Evolutionary conservation across 23 red algal genomes (phyloP).

Genomic region (Gracilaria gracilis): DNA sequence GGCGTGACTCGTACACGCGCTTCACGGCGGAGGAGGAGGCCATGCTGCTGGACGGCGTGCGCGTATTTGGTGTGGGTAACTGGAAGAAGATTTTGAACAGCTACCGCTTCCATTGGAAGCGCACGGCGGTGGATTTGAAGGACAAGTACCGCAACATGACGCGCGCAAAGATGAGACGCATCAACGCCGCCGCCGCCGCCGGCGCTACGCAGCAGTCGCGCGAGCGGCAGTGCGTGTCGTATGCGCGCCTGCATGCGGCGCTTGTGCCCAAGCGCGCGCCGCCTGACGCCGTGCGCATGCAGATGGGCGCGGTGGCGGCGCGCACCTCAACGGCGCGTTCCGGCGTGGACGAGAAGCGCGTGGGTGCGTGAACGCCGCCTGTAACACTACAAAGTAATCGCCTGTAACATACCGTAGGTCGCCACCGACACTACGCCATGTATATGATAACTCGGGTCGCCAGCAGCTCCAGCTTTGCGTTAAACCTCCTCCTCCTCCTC

Average conservation of each 20-base stretch:
- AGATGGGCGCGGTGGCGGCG: no score
- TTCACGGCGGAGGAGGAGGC: conserved; percentile 86
- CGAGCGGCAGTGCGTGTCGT: not conserved
- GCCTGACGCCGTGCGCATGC: not conserved
- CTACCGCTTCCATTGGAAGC: conserved; percentile 81
- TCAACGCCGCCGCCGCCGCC: conserved; percentile 29
- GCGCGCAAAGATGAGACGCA: conserved; percentile 52
- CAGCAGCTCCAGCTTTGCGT: no score
- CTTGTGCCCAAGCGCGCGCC: not conserved
- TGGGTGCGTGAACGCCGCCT: not conserved
- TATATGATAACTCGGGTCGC: no score
- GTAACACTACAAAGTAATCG: no score
- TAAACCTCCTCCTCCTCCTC: no score
- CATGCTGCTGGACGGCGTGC: conserved; percentile 82
- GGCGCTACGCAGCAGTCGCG: not conserved
- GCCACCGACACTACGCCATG: no score
- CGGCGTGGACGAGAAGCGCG: conserved; percentile 16
- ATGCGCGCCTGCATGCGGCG: not conserved
- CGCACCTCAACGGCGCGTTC: no score
- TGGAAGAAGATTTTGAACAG: conserved; percentile 88
- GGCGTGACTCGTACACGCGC: conserved; percentile 75
- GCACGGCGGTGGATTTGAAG: conserved; percentile 80
- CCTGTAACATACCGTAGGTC: no score
- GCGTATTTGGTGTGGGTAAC: conserved; percentile 77
- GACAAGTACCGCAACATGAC: conserved; percentile 93